These are phyloP conservation scores for Penicillium pancosmium DNA, from an alignment of 495 filamentous ascomycete species.

Conservation along the genomic window DNA sequence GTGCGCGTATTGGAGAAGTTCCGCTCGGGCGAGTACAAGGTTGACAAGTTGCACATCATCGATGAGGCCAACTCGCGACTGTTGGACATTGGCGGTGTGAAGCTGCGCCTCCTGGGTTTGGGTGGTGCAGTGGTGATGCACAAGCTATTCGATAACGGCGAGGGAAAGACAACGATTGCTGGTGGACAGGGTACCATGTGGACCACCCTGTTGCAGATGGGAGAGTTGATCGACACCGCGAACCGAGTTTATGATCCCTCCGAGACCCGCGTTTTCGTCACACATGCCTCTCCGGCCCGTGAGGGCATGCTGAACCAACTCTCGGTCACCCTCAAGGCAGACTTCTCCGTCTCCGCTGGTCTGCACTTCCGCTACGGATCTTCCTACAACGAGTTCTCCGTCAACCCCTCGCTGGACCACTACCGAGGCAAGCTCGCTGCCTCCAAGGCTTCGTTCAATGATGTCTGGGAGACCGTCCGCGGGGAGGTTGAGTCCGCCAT, in stretches of 20 bases:
- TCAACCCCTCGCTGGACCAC: constrained; percentile 97
- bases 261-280: constrained; percentile 97
- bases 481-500: constrained; percentile 93
- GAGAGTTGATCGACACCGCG: constrained; percentile 95
- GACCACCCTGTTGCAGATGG: constrained; percentile 98
- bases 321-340: constrained; percentile 95
- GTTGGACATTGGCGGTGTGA: constrained; percentile 92
- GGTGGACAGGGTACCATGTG: constrained; percentile 99
- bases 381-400: constrained; percentile 99
- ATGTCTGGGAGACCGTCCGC: constrained; percentile 99
- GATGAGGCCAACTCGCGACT: constrained; percentile 96
- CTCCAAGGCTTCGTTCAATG: constrained; percentile 97
- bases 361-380: constrained; percentile 99
- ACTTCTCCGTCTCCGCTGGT: constrained; percentile 97
- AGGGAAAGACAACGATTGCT: constrained; percentile 96
- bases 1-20: constrained; percentile 98
- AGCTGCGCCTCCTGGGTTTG: constrained; percentile 90
- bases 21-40: constrained; percentile 96
- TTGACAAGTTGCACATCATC: constrained; percentile 96
- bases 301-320: constrained; percentile 98
- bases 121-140: constrained; percentile 99
- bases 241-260: constrained; percentile 98
- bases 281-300: constrained; percentile 93
- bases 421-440: constrained; percentile 99
- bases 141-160: constrained; percentile 99